A percentile compares a stretch with the other conserved stretches of the same genome.
phyloP scores from a whole-genome alignment of 176 grass and related monocot species.

The Tuctoria greenei region DNA sequence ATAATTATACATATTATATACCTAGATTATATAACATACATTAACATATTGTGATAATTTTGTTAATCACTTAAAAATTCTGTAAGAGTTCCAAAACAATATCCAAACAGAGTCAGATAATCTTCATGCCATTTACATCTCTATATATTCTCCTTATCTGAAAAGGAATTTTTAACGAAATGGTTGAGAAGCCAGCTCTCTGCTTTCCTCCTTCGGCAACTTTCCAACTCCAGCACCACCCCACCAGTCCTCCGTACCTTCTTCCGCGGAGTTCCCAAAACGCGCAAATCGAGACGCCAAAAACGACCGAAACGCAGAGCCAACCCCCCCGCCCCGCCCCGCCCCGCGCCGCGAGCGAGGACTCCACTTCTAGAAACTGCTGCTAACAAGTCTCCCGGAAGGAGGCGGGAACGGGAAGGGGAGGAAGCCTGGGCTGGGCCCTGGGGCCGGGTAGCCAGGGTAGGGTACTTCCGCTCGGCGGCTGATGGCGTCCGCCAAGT shows the following conservation, averaged over 20 bases:
- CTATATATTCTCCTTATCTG: background rate
- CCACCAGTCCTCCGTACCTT: background rate
- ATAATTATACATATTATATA: no score
- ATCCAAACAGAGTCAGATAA: background rate
- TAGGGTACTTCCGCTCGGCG: background rate
- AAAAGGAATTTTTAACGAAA: background rate
- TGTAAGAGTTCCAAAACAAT: background rate
- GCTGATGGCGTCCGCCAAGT: slow-evolving; percentile 75
- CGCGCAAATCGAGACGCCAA: slow-evolving; percentile 1
- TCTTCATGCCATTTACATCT: no score
- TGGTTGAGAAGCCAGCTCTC: background rate
- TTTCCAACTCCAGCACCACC: background rate
- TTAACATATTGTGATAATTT: no score
- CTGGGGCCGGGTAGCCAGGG: no score
- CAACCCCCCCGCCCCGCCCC: no score
- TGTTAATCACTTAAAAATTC: background rate
- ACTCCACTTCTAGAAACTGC: slow-evolving; percentile 28
- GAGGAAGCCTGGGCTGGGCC: no score
- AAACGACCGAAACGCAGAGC: background rate
- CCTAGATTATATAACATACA: no score
- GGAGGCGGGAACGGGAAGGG: no score
- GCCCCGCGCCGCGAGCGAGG: no score
- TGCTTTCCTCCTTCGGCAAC: background rate
- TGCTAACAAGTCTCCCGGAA: no score
- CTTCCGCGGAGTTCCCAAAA: background rate